Base-by-base conservation (phyloP, 495 filamentous ascomycete genomes). In the Jackrogersella minutella region DNA sequence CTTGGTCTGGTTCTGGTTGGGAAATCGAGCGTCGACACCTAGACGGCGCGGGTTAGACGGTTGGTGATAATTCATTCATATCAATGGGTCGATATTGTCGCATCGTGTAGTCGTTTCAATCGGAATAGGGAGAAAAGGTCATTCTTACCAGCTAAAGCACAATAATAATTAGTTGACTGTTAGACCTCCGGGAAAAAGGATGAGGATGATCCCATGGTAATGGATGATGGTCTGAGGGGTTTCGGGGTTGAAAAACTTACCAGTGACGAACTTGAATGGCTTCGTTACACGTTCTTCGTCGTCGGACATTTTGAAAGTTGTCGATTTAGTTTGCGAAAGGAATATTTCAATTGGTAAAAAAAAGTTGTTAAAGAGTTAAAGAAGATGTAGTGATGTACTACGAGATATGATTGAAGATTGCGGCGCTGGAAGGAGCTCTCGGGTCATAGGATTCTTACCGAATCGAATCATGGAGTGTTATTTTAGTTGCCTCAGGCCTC, bases 221-320 rank as follows among this genome's bases (percentile, higher is more conserved):
- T 58, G 60, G 40, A 70, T 33, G 40, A 37, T 44, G 28, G 28
- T 11, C 57, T 76, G 75, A 80, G 72, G 73, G 66, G 72, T 77
- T 80, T 73, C 66, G 71, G 63, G 22, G n/a, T n/a, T 59, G 60
- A 62, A 58, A 65, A 43, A 76, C 92, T 84, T 88, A 97, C 94
- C 95, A 82, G 95, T 98, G 69, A 98, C 95, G 83, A 97, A 98
- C 90, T 99, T 99, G 90, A 99, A 99, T 80, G 95, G 95, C 88
- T 96, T 99, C 79, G 93, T 97, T 80, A 91, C 87, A 78, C 90
- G 90, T 76, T 97, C 91, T 76, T 97, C 91, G 14, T 93, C 91
- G 84, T 97, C 95, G 73, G 90, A 88, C 91, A 92, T 97, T 74
- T 77, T 88, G 78, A 74, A 71, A 72, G 69, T 64, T 71, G 34